These are phyloP conservation scores for Nasturtium officinale DNA, from an alignment of 345 rosid genomes.

Conservation along the genomic window DNA sequence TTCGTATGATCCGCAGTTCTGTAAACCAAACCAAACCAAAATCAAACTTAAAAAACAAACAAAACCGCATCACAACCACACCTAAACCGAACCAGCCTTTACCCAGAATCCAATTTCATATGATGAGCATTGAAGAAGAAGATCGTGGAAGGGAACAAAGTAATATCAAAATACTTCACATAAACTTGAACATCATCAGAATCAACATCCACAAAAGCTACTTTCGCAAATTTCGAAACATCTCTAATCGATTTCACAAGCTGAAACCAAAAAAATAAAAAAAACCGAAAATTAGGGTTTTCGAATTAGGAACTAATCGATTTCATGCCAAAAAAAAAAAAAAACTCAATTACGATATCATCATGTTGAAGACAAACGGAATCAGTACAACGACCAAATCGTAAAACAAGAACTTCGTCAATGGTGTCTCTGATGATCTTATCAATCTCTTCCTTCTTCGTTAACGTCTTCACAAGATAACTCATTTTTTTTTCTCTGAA, in stretches of 20 bases:
- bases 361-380: slow-evolving; percentile 67
- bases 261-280: slow-evolving; percentile 33
- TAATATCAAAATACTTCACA: slow-evolving; percentile 79
- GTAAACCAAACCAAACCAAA: slow-evolving; percentile 28
- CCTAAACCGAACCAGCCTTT: background rate
- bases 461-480: slow-evolving; percentile 52
- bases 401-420: slow-evolving; percentile 88
- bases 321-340: background rate
- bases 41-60: background rate
- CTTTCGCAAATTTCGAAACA: slow-evolving; percentile 64
- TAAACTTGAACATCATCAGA: slow-evolving; percentile 80
- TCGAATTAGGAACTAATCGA: background rate
- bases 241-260: slow-evolving; percentile 74
- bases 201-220: slow-evolving; percentile 74
- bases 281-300: slow-evolving; percentile 9
- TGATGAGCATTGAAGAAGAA: slow-evolving; percentile 97
- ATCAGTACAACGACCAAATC: slow-evolving; percentile 77
- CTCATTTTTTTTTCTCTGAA: slow-evolving; percentile 50
- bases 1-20: slow-evolving; percentile 93
- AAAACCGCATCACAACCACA: background rate
- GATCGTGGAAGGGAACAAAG: slow-evolving; percentile 68
- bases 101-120: slow-evolving; percentile 98
- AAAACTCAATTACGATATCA: slow-evolving; percentile 48
- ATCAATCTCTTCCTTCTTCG: slow-evolving; percentile 79
- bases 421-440: slow-evolving; percentile 68